phyloP scores from a whole-genome alignment of 176 grass and related monocot genomes.

The Pharus latifolius region DNA sequence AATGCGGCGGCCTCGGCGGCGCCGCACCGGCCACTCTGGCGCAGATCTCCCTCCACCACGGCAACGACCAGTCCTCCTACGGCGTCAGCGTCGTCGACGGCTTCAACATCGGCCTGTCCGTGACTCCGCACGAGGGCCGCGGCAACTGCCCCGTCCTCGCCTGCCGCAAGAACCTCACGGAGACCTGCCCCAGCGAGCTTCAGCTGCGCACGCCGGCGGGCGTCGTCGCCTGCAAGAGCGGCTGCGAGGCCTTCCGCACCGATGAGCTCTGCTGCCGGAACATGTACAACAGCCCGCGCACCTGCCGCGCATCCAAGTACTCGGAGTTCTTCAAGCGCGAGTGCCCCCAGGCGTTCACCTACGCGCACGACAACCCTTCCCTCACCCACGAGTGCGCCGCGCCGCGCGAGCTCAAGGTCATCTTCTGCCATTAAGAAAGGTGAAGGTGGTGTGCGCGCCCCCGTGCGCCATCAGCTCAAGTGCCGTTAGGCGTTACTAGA shows the following conservation, averaged over 20 bases:
- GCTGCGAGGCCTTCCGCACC: slow-evolving; percentile 64
- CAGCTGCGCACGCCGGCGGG: slow-evolving; percentile 47
- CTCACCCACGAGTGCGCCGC: slow-evolving; percentile 68
- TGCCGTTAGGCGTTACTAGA: not conserved
- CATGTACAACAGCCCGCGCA: slow-evolving; percentile 67
- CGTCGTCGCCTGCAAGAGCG: slow-evolving; percentile 83
- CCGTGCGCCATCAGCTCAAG: not conserved
- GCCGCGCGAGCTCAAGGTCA: slow-evolving; percentile 94
- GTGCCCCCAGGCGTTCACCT: slow-evolving; percentile 91
- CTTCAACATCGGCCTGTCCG: slow-evolving; percentile 76
- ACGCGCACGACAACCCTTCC: slow-evolving; percentile 77
- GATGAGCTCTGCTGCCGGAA: slow-evolving; percentile 92
- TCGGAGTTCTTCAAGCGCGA: slow-evolving; percentile 90
- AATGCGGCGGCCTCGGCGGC: slow-evolving; percentile 65
- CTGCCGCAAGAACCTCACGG: slow-evolving; percentile 56
- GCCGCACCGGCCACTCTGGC: slow-evolving; percentile 58
- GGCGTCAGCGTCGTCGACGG: slow-evolving; percentile 94
- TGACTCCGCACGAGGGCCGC: slow-evolving; percentile 79
- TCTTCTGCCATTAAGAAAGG: slow-evolving; percentile 77
- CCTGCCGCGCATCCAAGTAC: slow-evolving; percentile 70
- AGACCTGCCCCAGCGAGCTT: slow-evolving; percentile 62
- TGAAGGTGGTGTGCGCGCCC: not conserved
- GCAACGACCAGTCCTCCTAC: slow-evolving; percentile 60
- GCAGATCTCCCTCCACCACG: slow-evolving; percentile 73
- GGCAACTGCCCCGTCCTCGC: slow-evolving; percentile 78